A percentile compares a stretch with the other conserved stretches of the same genome.
These are phyloP conservation scores for Rhodosporidiobolus odoratus DNA, from an alignment of 768 basidiomycete species.

Conservation along the genomic window DNA sequence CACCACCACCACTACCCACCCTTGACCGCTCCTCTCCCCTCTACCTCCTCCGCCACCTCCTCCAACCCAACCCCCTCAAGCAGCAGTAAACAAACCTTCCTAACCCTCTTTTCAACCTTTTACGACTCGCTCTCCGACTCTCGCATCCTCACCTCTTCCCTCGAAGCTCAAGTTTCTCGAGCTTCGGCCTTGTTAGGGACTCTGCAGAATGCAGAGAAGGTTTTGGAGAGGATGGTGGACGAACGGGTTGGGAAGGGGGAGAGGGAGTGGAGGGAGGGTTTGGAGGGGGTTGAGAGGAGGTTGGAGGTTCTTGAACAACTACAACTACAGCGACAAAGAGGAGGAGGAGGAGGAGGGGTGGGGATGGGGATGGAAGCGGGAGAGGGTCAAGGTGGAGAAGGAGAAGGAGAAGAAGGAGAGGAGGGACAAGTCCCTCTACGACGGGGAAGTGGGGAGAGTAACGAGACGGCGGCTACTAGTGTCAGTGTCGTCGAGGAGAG, in stretches of 20 bases:
- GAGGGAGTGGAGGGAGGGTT: neutral
- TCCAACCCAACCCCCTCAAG: conserved; percentile 56
- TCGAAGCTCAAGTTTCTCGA: conserved; percentile 62
- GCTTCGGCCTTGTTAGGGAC: conserved; percentile 14
- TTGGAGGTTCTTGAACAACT: too few species aligned
- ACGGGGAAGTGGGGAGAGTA: conserved; percentile 4
- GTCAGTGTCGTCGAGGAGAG: neutral
- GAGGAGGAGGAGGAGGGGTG: neutral
- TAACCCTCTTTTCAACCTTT: conserved; percentile 75
- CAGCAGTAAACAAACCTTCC: conserved; percentile 62
- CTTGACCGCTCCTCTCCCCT: neutral
- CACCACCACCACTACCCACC: neutral
- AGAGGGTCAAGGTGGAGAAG: neutral
- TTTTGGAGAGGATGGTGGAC: conserved; percentile 14
- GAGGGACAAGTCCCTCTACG: too few species aligned
- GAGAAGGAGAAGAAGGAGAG: neutral
- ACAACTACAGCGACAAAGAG: neutral
- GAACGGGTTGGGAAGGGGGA: neutral
- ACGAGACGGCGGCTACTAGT: neutral
- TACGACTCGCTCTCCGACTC: conserved; percentile 79
- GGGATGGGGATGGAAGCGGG: neutral
- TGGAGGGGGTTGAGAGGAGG: neutral
- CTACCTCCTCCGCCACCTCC: conserved; percentile 48
- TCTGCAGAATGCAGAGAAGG: conserved; percentile 26
- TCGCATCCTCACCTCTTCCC: conserved; percentile 69